Evolutionary conservation across 495 filamentous ascomycete genomes (phyloP).

Genomic region (Trichoderma erinaceum): DNA sequence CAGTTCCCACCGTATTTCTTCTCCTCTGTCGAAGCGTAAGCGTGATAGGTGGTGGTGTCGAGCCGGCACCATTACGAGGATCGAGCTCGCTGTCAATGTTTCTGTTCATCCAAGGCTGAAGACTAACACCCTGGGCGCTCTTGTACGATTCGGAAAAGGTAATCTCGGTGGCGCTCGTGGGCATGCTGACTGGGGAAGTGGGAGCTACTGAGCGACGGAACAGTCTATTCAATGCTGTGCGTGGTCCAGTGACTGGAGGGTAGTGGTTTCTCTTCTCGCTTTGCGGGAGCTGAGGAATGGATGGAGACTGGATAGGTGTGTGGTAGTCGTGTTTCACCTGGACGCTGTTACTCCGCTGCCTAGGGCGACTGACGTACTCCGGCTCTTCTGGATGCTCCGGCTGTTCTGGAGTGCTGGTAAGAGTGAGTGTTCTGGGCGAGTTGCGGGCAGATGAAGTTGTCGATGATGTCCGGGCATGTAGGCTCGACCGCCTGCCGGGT

Average conservation of each 20-base stretch:
- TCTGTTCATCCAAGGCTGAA: slow-evolving; percentile 28
- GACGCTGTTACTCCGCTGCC: slow-evolving; percentile 14
- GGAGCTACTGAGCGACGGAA: slow-evolving; percentile 35
- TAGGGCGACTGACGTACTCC: background rate
- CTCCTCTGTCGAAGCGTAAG: slow-evolving; percentile 29
- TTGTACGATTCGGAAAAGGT: slow-evolving; percentile 25
- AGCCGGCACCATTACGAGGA: slow-evolving; percentile 25
- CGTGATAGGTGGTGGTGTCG: slow-evolving; percentile 43
- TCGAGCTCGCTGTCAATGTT: slow-evolving; percentile 24
- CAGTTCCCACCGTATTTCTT: slow-evolving; percentile 15
- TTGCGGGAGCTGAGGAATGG: slow-evolving; percentile 17
- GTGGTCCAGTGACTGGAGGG: slow-evolving; percentile 36
- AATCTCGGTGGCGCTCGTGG: slow-evolving; percentile 31
- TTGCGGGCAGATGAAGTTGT: slow-evolving; percentile 19
- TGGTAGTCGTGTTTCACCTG: slow-evolving; percentile 18
- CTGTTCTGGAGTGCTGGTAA: background rate
- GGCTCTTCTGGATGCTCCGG: background rate
- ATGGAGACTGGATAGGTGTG: slow-evolving; percentile 14
- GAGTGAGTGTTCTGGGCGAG: slow-evolving; percentile 19
- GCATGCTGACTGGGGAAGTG: slow-evolving; percentile 21
- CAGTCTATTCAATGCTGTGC: slow-evolving; percentile 32
- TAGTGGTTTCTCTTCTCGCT: slow-evolving; percentile 38
- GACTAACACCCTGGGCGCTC: slow-evolving; percentile 21
- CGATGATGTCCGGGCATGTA: slow-evolving; percentile 33
- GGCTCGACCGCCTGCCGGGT: slow-evolving; percentile 39